Conservation (phyloP, 176 grass and related monocot species). For the Microstegium vimineum region DNA sequence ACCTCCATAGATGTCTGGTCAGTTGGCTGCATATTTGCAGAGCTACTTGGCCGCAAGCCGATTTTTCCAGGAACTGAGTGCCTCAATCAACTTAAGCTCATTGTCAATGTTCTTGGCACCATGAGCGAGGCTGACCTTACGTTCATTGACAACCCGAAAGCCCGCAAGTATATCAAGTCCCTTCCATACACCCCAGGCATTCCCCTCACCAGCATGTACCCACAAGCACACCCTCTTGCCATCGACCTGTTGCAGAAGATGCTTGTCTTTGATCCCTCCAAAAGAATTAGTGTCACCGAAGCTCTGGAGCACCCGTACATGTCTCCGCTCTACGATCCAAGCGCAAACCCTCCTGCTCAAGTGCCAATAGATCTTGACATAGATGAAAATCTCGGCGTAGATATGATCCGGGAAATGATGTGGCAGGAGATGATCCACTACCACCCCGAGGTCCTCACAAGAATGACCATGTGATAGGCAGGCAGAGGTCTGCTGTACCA, state of each 20-base stretch:
- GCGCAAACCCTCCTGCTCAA: constrained; percentile 47
- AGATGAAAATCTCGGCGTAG: constrained; percentile 50
- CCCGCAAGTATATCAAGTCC: constrained; percentile 52
- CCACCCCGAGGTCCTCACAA: constrained; percentile 30
- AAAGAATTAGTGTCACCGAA: constrained; percentile 47
- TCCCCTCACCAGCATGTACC: constrained; percentile 36
- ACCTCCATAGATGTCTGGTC: constrained; percentile 61
- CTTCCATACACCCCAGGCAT: constrained; percentile 47
- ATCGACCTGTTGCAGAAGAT: constrained; percentile 63
- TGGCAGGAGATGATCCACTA: constrained; percentile 62
- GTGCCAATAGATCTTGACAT: constrained; percentile 52
- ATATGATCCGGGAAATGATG: constrained; percentile 56
- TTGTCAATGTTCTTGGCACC: constrained; percentile 52
- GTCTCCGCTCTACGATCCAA: constrained; percentile 51
- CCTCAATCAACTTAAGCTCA: constrained; percentile 55
- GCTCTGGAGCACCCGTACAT: constrained; percentile 57
- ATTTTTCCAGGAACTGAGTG: constrained; percentile 57
- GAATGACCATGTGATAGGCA: constrained; percentile 39
- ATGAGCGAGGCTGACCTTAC: constrained; percentile 47
- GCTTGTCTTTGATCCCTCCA: constrained; percentile 53
- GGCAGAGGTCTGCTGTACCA: background rate
- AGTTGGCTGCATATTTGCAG: constrained; percentile 60
- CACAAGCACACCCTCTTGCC: constrained; percentile 43
- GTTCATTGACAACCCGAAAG: constrained; percentile 55
- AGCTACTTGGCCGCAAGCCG: constrained; percentile 57